phyloP scores from a whole-genome alignment of 2,329 filamentous ascomycete species.

The Aspergillus puulaauensis region DNA sequence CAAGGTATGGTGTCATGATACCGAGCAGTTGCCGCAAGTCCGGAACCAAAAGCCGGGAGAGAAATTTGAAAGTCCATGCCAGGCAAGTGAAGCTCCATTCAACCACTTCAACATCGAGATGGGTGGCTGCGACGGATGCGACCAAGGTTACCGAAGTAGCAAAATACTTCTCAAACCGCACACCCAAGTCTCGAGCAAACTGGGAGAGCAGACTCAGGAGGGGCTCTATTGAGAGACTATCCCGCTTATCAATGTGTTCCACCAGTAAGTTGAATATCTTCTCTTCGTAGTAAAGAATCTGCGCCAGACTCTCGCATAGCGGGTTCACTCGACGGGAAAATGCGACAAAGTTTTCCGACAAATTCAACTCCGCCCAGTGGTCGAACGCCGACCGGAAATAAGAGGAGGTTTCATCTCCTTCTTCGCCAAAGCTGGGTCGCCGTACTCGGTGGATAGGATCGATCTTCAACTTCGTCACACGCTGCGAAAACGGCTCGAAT shows the following conservation, averaged over 20 bases:
- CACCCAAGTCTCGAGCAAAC: slow-evolving; percentile 90
- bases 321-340: slow-evolving; percentile 75
- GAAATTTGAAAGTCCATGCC: slow-evolving; percentile 95
- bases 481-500: slow-evolving; percentile 87
- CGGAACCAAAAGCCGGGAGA: slow-evolving; percentile 81
- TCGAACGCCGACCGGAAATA: slow-evolving; percentile 81
- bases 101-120: slow-evolving; percentile 81
- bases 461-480: slow-evolving; percentile 88
- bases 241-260: slow-evolving; percentile 72
- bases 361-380: slow-evolving; percentile 89
- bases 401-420: slow-evolving; percentile 74
- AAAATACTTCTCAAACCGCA: slow-evolving; percentile 86
- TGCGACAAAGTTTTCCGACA: slow-evolving; percentile 74
- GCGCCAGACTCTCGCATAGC: slow-evolving; percentile 83
- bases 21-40: slow-evolving; percentile 82
- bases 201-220: slow-evolving; percentile 84
- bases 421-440: slow-evolving; percentile 74
- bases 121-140: slow-evolving; percentile 72
- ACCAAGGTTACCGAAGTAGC: slow-evolving; percentile 71
- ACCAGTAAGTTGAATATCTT: slow-evolving; percentile 77
- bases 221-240: slow-evolving; percentile 79
- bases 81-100: slow-evolving; percentile 96
- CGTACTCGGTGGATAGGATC: slow-evolving; percentile 90
- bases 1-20: slow-evolving; percentile 79
- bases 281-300: slow-evolving; percentile 87